Evolutionary conservation across 1,139 yeast species (phyloP), one percentile per base, ranked within the genome.

Genomic region (Pichia sp.): DNA sequence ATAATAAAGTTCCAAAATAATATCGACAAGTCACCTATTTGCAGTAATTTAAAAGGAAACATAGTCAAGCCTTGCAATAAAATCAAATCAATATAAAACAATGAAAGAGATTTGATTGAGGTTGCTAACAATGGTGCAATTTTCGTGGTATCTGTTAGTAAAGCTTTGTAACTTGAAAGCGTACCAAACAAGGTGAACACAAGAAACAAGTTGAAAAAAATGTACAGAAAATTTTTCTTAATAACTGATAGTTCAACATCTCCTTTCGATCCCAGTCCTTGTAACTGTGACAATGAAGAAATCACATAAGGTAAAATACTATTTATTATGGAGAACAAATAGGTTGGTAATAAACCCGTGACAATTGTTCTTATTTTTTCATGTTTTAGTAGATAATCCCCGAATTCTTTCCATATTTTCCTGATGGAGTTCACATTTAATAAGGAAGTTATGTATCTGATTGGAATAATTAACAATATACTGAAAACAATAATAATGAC

Each of bases 171-270:
- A 52, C 78, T 79, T 39, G 79, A 68, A 29, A 80, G 77, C 0
- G 95, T 83, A 44, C 92, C 90, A 27, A 87, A 86, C 42, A 84
- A 73, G 7, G 94, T 84, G 64, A 86, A 86, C 45, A 86, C 87
- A 62, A 86, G 71, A 56, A 86, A 87, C 72, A 86, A 73, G 64
- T 85, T 86, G 59, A 86, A 85, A 61, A 87, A 86, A 37, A 85
- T 81, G 63, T 83, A 87, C 60, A 85, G 80, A 63, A 85, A 86
- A 64, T 87, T 86, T 66, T 87, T 86, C 49, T 84, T 75, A 11
- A 86, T 79, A 0, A 86, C 75, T 0, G 92, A 79, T 33, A 86
- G 67, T 61, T 86, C 95, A 45, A 80, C 85, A 55, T 86, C 95
- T 35, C 92, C 86, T 53, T 80, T 79, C 6, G 94, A 83, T 7